Evolutionary conservation across 2,329 filamentous ascomycete species (phyloP).

Genomic region (Aureobasidium subglaciale): DNA sequence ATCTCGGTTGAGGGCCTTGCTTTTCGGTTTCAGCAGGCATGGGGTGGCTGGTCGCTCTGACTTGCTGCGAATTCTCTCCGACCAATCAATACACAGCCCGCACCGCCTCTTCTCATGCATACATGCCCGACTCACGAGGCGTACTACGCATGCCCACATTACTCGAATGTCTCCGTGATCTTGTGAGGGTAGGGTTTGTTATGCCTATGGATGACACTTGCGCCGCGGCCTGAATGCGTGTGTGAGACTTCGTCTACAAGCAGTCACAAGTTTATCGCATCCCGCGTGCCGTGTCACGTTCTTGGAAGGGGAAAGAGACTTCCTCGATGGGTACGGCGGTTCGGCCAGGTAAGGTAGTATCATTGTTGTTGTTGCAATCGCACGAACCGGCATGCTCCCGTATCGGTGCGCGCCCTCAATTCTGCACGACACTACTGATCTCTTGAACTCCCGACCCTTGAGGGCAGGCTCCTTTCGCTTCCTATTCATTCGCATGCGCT

Average conservation of each 20-base stretch:
- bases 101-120: slow-evolving; percentile 13
- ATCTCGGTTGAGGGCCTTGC: slow-evolving; percentile 1
- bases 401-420: background rate
- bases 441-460: slow-evolving; percentile 1
- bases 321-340: background rate
- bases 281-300: slow-evolving; percentile 11
- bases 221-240: background rate
- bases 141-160: slow-evolving; percentile 11
- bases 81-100: slow-evolving; percentile 5
- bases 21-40: background rate
- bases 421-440: slow-evolving; percentile 5
- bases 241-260: background rate
- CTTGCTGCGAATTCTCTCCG: background rate
- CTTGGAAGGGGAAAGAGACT: background rate
- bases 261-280: slow-evolving; percentile 3
- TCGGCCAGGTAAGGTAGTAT: slow-evolving; percentile 4
- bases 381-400: slow-evolving; percentile 14
- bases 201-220: background rate
- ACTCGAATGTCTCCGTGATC: slow-evolving; percentile 3
- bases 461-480: background rate
- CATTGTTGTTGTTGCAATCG: slow-evolving; percentile 3
- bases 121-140: slow-evolving; percentile 15
- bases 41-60: slow-evolving; percentile 13
- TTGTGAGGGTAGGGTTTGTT: slow-evolving; percentile 4
- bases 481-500: background rate